Evolutionary conservation across 208 protist species (phyloP).

Genomic region (Giardia duodenalis): DNA sequence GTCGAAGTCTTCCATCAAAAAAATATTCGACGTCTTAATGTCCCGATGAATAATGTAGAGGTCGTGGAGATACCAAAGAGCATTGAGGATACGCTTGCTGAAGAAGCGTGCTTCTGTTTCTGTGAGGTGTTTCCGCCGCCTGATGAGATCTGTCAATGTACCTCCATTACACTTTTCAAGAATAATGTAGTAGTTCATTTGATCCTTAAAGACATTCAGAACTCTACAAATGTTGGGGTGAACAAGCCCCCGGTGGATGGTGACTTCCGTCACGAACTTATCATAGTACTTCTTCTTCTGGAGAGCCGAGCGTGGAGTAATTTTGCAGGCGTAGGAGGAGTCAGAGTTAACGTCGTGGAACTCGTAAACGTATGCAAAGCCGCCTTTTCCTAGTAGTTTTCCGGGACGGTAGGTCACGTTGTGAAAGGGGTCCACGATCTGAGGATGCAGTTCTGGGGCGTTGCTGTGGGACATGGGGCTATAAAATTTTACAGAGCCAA

Average conservation of each 20-base stretch:
- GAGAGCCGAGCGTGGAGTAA: neutral
- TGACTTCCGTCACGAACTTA: conserved; percentile 30
- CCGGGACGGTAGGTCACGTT: neutral
- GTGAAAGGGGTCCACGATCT: neutral
- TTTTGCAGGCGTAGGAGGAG: conserved; percentile 14
- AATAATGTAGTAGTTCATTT: conserved; percentile 27
- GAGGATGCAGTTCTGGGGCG: neutral
- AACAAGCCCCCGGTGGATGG: conserved; percentile 19
- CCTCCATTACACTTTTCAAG: conserved; percentile 11
- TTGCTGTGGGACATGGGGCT: neutral
- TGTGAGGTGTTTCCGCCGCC: neutral
- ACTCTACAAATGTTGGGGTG: conserved; percentile 20
- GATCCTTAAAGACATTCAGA: conserved; percentile 15
- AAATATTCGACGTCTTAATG: conserved; percentile 50
- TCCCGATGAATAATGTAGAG: conserved; percentile 51
- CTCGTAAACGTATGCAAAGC: conserved; percentile 34
- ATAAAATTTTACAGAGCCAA: too few relatives aligned
- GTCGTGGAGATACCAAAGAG: conserved; percentile 45
- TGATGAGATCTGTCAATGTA: neutral
- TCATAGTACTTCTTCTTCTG: conserved; percentile 24
- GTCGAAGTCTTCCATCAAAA: conserved; percentile 35
- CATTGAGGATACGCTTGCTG: conserved; percentile 41
- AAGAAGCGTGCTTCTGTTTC: conserved; percentile 20
- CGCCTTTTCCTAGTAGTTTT: conserved; percentile 27
- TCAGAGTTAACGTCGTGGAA: neutral